Percentiles rank a stretch among this genome's conserved stretches.
Evolutionary conservation across 2,329 filamentous ascomycete species (phyloP).

Genomic region (Colletotrichum higginsianum): DNA sequence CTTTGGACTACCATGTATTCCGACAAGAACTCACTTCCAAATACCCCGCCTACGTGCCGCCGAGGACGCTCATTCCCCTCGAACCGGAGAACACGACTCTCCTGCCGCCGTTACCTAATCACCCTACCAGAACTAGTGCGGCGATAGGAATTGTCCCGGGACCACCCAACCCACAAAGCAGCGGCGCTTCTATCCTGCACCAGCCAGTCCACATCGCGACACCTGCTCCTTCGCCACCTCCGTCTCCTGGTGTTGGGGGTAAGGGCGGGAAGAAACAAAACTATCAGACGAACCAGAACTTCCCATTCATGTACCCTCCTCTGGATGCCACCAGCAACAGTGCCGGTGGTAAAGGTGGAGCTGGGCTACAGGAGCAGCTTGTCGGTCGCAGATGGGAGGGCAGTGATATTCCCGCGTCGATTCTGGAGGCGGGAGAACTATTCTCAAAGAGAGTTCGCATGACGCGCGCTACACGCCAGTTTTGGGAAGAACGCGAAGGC

Average conservation of each 20-base stretch:
- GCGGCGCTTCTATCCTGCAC: slow-evolving; percentile 86
- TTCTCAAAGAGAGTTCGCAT: slow-evolving; percentile 93
- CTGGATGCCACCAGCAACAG: slow-evolving; percentile 90
- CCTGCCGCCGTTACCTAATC: slow-evolving; percentile 85
- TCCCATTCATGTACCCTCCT: slow-evolving; percentile 97
- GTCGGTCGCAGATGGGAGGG: slow-evolving; percentile 92
- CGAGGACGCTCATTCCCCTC: slow-evolving; percentile 84
- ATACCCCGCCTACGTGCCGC: slow-evolving; percentile 96
- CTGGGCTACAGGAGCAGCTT: slow-evolving; percentile 83
- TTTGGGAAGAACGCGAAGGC: slow-evolving; percentile 93
- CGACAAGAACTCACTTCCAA: slow-evolving; percentile 98
- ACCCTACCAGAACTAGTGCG: slow-evolving; percentile 74
- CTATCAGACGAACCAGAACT: slow-evolving; percentile 99
- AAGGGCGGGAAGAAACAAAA: slow-evolving; percentile 99
- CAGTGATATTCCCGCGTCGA: slow-evolving; percentile 93
- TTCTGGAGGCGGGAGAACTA: slow-evolving; percentile 92
- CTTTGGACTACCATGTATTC: slow-evolving; percentile 95
- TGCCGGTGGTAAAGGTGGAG: slow-evolving; percentile 88
- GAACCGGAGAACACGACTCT: slow-evolving; percentile 94
- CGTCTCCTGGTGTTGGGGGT: slow-evolving; percentile 87
- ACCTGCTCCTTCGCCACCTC: slow-evolving; percentile 93
- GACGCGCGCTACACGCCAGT: slow-evolving; percentile 89
- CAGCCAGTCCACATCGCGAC: slow-evolving; percentile 99
- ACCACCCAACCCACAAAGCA: slow-evolving; percentile 68
- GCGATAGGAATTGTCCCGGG: slow-evolving; percentile 74